Evolutionary conservation across 2,329 filamentous ascomycete species (phyloP).

Genomic region (Trichoderma pleuroti): DNA sequence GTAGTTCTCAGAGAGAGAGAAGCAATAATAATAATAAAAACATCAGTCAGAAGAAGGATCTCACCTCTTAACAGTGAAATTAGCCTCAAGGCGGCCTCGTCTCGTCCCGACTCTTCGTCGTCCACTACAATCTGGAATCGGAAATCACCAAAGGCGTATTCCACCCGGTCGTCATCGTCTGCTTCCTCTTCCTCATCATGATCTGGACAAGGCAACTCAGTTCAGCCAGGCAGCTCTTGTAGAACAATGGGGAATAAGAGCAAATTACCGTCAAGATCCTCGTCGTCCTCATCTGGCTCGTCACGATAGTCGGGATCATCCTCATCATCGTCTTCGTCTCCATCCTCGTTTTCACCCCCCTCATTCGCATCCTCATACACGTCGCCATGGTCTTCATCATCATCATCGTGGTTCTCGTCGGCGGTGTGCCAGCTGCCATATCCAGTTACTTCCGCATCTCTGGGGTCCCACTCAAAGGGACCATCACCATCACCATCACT

Average conservation of each 20-base stretch:
- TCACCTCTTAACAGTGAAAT: conserved; percentile 33
- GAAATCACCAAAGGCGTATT: conserved; percentile 20
- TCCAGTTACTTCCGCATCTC: background rate
- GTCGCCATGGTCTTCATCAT: conserved; percentile 1
- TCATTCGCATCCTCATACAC: conserved; percentile 19
- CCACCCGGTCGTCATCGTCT: background rate
- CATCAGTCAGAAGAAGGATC: background rate
- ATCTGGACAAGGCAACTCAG: background rate
- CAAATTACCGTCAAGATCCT: conserved; percentile 23
- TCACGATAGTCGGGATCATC: conserved; percentile 25
- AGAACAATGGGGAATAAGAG: background rate
- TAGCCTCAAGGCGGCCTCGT: conserved; percentile 33
- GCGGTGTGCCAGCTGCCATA: background rate
- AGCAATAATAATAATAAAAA: background rate
- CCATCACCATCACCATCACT: background rate
- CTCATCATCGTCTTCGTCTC: conserved; percentile 18
- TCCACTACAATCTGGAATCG: conserved; percentile 18
- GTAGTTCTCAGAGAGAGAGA: background rate
- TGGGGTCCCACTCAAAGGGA: background rate
- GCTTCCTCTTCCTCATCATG: conserved; percentile 24
- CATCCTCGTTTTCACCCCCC: background rate
- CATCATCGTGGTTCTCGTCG: conserved; percentile 7
- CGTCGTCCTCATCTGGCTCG: conserved; percentile 25
- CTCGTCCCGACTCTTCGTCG: conserved; percentile 23
- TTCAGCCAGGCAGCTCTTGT: background rate